phyloP scores from a whole-genome alignment of 257 asterid genomes.

The Salvia hispanica region DNA sequence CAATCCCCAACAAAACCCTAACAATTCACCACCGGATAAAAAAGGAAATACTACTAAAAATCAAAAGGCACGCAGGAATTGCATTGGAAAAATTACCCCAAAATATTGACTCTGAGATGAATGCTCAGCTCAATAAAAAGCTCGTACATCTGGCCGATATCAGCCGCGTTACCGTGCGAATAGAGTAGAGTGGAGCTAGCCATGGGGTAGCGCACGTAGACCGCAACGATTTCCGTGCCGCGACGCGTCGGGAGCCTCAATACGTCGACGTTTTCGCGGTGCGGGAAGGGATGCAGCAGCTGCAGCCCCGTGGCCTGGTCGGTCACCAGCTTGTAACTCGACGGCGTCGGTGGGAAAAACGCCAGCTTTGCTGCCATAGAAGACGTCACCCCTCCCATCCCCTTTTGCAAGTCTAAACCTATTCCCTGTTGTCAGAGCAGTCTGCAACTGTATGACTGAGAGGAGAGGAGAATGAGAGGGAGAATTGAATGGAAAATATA shows the following conservation, averaged over 20 bases:
- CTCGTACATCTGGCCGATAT: conserved; percentile 96
- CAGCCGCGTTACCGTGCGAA: conserved; percentile 96
- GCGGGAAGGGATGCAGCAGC: conserved; percentile 77
- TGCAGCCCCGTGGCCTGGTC: conserved; percentile 63
- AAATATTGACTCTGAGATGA: conserved; percentile 81
- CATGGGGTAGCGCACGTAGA: conserved; percentile 87
- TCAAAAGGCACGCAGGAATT: conserved; percentile 8
- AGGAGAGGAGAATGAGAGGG: background rate
- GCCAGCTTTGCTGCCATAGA: conserved; percentile 98
- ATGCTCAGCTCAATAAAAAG: conserved; percentile 86
- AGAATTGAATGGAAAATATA: conserved; percentile 23
- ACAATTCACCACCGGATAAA: conserved; percentile 12
- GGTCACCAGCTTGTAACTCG: conserved; percentile 62
- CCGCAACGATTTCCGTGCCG: conserved; percentile 80
- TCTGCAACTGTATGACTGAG: conserved; percentile 24
- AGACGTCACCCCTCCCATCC: conserved; percentile 95
- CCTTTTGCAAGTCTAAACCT: background rate
- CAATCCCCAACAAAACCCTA: background rate
- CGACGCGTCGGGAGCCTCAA: conserved; percentile 74
- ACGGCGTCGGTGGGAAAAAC: conserved; percentile 89
- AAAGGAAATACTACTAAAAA: background rate
- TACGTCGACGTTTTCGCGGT: conserved; percentile 90
- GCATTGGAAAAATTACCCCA: conserved; percentile 58
- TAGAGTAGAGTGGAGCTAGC: conserved; percentile 80
- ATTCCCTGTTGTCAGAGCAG: conserved; percentile 28